Evolutionary conservation across 495 filamentous ascomycete genomes (phyloP).

Genomic region (Hypoxylon fuscum): DNA sequence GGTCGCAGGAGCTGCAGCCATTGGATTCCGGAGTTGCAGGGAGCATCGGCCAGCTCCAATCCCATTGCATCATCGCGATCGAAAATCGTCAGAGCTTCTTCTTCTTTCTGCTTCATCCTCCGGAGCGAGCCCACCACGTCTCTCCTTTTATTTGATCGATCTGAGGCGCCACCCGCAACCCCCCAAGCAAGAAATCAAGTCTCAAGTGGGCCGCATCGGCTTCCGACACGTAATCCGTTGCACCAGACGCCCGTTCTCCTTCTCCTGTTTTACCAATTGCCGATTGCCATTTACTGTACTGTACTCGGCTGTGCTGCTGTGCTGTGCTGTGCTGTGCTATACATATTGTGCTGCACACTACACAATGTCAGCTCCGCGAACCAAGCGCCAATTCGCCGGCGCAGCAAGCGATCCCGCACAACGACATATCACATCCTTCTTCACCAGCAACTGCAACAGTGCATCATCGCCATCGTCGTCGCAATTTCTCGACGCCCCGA

Average conservation of each 20-base stretch:
- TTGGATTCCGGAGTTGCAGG: not conserved
- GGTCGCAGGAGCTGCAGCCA: not conserved
- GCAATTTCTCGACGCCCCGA: not conserved
- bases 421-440: slow-evolving; percentile 61
- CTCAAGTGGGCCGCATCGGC: slow-evolving; percentile 26
- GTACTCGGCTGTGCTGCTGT: no score
- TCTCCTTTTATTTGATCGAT: slow-evolving; percentile 25
- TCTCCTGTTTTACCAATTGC: not conserved
- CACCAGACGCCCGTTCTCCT: no score
- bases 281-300: no score
- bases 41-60: slow-evolving; percentile 11
- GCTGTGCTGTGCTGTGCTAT: no score
- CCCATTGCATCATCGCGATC: slow-evolving; percentile 31
- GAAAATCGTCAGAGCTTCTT: slow-evolving; percentile 3
- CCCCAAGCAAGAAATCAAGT: not conserved
- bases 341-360: no score
- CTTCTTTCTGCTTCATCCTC: not conserved
- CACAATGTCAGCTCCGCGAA: slow-evolving; percentile 54
- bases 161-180: slow-evolving; percentile 16
- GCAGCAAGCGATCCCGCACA: slow-evolving; percentile 60
- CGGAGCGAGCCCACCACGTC: not conserved
- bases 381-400: slow-evolving; percentile 61
- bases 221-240: slow-evolving; percentile 33
- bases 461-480: slow-evolving; percentile 17
- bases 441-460: slow-evolving; percentile 42